Conservation (phyloP, 257 asterid species). For the Solanum bulbocastanum region DNA sequence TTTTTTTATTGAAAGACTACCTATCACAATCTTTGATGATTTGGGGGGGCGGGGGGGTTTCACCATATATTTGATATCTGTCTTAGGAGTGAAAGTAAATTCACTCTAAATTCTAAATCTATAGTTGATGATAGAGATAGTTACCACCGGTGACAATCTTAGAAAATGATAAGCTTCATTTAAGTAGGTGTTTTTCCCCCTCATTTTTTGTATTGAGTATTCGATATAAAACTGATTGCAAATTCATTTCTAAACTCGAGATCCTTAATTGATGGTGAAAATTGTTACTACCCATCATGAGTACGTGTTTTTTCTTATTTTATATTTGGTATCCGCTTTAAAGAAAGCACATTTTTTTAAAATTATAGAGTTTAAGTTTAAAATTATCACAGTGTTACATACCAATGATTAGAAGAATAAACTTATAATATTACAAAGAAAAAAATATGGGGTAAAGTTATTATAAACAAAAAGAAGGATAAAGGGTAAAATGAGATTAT, state of each 20-base stretch:
- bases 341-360: no score
- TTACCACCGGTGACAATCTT: background rate
- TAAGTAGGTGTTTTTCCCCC: background rate
- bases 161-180: background rate
- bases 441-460: background rate
- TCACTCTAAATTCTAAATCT: background rate
- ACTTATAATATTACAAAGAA: background rate
- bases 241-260: background rate
- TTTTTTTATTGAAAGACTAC: background rate
- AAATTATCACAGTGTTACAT: background rate
- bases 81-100: background rate
- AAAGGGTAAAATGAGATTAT: no score
- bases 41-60: no score
- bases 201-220: background rate
- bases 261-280: background rate
- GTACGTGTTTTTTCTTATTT: background rate
- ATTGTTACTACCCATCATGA: background rate
- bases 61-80: background rate
- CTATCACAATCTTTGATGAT: background rate
- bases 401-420: background rate
- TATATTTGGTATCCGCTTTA: background rate
- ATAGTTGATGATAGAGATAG: background rate
- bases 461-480: background rate
- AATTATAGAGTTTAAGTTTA: background rate
- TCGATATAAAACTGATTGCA: background rate